Conservation (phyloP, 495 filamentous ascomycete genomes). For the Daldinia vernicosa region DNA sequence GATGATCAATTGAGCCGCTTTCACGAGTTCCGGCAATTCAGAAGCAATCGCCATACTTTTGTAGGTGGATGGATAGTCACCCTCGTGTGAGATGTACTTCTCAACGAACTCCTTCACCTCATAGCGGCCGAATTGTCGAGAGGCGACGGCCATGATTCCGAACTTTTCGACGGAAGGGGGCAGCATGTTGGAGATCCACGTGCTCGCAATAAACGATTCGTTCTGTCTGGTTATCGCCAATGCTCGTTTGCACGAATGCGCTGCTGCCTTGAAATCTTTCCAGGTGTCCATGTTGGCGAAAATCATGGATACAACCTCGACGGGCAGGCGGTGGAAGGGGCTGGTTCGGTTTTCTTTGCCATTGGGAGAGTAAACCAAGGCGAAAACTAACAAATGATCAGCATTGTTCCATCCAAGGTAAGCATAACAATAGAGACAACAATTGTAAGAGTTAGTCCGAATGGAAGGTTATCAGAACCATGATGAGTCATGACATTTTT, state of each 20-base stretch:
- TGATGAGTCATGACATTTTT: background rate
- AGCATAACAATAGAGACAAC: too few relatives aligned
- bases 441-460: background rate
- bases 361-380: background rate
- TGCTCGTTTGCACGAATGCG: conserved; percentile 5
- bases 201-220: background rate
- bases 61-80: background rate
- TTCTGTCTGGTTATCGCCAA: background rate
- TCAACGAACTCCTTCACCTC: background rate
- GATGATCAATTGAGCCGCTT: background rate
- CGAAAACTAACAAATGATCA: background rate
- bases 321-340: background rate
- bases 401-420: background rate
- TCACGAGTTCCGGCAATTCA: background rate
- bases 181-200: background rate
- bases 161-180: background rate
- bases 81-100: background rate
- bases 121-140: background rate
- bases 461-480: background rate
- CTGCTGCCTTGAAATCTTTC: conserved; percentile 8
- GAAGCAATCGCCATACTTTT: conserved; percentile 2
- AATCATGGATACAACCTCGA: background rate
- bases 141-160: conserved; percentile 14
- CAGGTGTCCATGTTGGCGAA: background rate
- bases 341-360: background rate